Evolutionary conservation across 768 basidiomycete species (phyloP), one percentile per base, ranked within the genome.

Genomic region (Suillus spraguei): DNA sequence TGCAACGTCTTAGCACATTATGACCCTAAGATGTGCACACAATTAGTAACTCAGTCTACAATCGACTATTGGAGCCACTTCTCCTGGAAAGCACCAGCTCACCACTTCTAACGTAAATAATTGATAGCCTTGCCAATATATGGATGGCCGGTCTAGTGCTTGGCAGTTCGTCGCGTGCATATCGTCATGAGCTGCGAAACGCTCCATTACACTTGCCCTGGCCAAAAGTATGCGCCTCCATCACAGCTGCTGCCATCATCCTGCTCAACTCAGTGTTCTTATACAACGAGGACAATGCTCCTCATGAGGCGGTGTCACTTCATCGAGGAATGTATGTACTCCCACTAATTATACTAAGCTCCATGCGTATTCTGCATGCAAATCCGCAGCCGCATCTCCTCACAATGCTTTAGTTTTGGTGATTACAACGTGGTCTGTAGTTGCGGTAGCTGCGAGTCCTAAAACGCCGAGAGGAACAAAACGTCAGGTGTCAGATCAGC

Each of bases 1-100:
- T n/a, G n/a, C n/a, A n/a, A n/a, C n/a, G n/a, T n/a, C n/a, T n/a
- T n/a, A n/a, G n/a, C n/a, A n/a, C n/a, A n/a, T n/a, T n/a, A n/a
- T n/a, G n/a, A n/a, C n/a, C n/a, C n/a, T n/a, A n/a, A n/a, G n/a
- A n/a, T n/a, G n/a, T n/a, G n/a, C n/a, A n/a, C n/a, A n/a, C n/a
- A n/a, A n/a, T n/a, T n/a, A n/a, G n/a, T n/a, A n/a, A n/a, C n/a
- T 49, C 49, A 64, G 13, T 39, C 71, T 60, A 65, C 81, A 65
- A 79, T 87, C 65, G 84, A 89, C 71, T 44, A 69, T 93, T 91
- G 69, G 90, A 92, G 72, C 83, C 86, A 67, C 75, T 90, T 33
- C 87, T 88, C 5, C 77, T 78, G 53, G 77, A 79, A 11, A 75
- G 79, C 17, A 71, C 41, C 41, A 41, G 7, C 7, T 17, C 17